Percentiles rank a stretch among this genome's conserved stretches.
phyloP scores from a whole-genome alignment of 2,329 filamentous ascomycete genomes.

The Talaromyces amestolkiae region DNA sequence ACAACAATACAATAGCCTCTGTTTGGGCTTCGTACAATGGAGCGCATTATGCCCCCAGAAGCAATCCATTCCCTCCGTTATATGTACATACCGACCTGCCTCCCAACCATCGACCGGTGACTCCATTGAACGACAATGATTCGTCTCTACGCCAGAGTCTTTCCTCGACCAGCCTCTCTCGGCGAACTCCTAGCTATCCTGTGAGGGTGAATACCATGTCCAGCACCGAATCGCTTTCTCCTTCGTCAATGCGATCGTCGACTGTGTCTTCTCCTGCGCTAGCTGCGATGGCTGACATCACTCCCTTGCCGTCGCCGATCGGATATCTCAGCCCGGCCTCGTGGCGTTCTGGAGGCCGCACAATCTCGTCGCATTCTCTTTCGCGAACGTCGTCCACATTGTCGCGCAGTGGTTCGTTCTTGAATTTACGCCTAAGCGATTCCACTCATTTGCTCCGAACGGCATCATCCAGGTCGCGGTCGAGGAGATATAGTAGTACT shows the following conservation, averaged over 20 bases:
- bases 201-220: constrained; percentile 38
- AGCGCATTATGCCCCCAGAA: constrained; percentile 14
- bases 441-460: constrained; percentile 34
- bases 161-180: constrained; percentile 44
- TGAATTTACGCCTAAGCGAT: constrained; percentile 37
- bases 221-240: constrained; percentile 49
- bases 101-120: constrained; percentile 25
- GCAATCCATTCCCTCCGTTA: constrained; percentile 28
- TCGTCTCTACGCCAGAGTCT: constrained; percentile 38
- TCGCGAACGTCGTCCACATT: constrained; percentile 44
- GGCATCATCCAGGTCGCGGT: constrained; percentile 31
- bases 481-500: constrained; percentile 42
- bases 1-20: neutral
- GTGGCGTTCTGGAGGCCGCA: constrained; percentile 58
- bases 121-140: constrained; percentile 34
- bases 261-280: constrained; percentile 70
- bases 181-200: constrained; percentile 46
- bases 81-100: constrained; percentile 38
- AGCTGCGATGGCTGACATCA: constrained; percentile 73
- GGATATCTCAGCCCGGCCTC: constrained; percentile 44
- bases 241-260: constrained; percentile 60
- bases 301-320: constrained; percentile 74
- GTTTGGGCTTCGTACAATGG: constrained; percentile 13
- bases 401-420: constrained; percentile 38
- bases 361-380: constrained; percentile 50